Conservation (phyloP, 768 basidiomycete genomes). For the Amanita rubescens region DNA sequence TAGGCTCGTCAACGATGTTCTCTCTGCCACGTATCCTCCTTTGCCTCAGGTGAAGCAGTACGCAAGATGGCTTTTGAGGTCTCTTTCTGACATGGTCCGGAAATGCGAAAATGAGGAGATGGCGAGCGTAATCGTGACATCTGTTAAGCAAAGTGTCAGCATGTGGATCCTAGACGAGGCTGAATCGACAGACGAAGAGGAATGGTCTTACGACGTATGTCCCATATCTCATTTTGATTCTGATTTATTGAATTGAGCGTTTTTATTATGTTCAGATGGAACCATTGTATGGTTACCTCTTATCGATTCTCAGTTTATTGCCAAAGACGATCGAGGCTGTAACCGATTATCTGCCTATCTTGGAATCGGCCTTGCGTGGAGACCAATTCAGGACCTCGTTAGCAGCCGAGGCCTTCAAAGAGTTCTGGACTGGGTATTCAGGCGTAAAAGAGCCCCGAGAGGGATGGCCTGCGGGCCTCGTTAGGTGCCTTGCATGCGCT, state of each 20-base stretch:
- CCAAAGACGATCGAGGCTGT: constrained; percentile 34
- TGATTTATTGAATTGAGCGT: neutral
- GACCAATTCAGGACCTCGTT: constrained; percentile 37
- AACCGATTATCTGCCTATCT: constrained; percentile 36
- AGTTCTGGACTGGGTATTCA: constrained; percentile 56
- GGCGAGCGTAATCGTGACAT: constrained; percentile 36
- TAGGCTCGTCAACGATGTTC: constrained; percentile 52
- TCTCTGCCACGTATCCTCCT: constrained; percentile 62
- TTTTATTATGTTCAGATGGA: constrained; percentile 36
- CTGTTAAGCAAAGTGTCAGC: constrained; percentile 45
- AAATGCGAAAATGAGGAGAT: constrained; percentile 41
- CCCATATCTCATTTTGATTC: neutral
- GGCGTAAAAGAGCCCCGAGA: constrained; percentile 29
- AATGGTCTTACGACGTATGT: constrained; percentile 54
- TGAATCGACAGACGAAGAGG: constrained; percentile 39
- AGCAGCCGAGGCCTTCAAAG: constrained; percentile 44
- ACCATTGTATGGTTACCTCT: constrained; percentile 53
- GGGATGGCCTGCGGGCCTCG: constrained; percentile 50
- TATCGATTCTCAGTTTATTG: constrained; percentile 44
- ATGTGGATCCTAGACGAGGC: constrained; percentile 62
- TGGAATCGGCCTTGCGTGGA: constrained; percentile 53
- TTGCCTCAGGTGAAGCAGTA: constrained; percentile 43
- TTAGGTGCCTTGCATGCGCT: constrained; percentile 17
- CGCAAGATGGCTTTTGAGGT: constrained; percentile 55
- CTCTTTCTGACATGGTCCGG: constrained; percentile 48